phyloP scores from a whole-genome alignment of 192 early-diverging fungal genomes.

The Coemansia nantahalensis region DNA sequence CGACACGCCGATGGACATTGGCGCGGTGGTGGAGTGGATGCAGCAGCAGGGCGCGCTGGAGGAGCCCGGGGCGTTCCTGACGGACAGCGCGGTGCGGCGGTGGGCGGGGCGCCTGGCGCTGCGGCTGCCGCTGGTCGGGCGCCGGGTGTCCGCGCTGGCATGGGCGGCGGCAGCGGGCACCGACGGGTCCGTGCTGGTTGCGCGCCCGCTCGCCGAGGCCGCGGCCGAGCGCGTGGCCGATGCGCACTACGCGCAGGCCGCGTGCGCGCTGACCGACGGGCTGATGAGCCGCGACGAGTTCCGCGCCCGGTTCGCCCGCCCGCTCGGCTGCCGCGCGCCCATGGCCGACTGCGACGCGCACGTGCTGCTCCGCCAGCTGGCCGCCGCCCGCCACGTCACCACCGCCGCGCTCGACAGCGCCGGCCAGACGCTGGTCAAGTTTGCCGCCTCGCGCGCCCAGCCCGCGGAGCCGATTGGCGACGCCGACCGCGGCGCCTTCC shows the following conservation, averaged over 20 bases:
- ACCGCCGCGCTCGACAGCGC: slow-evolving; percentile 1
- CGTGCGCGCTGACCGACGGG: slow-evolving; percentile 22
- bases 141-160: slow-evolving; percentile 4
- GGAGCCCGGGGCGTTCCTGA: slow-evolving; percentile 10
- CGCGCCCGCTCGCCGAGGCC: not conserved
- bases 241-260: slow-evolving; percentile 11
- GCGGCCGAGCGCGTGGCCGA: slow-evolving; percentile 12
- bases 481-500: slow-evolving; percentile 25
- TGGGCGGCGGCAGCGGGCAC: slow-evolving; percentile 2
- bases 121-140: slow-evolving; percentile 9
- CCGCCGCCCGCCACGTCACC: slow-evolving; percentile 5
- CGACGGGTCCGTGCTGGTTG: slow-evolving; percentile 11
- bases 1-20: slow-evolving; percentile 40
- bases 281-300: slow-evolving; percentile 34
- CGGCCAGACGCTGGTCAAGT: slow-evolving; percentile 24
- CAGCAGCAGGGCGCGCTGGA: slow-evolving; percentile 2
- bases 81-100: slow-evolving; percentile 7
- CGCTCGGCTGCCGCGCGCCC: not conserved
- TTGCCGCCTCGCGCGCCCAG: slow-evolving; percentile 10
- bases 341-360: slow-evolving; percentile 14
- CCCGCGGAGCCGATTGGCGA: slow-evolving; percentile 12
- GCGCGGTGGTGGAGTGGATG: slow-evolving; percentile 17
- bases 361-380: slow-evolving; percentile 20
- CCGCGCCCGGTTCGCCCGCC: slow-evolving; percentile 1
- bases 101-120: slow-evolving; percentile 8